phyloP scores from a whole-genome alignment of 352 stramenopile species.

The Phytophthora pinifolia region DNA sequence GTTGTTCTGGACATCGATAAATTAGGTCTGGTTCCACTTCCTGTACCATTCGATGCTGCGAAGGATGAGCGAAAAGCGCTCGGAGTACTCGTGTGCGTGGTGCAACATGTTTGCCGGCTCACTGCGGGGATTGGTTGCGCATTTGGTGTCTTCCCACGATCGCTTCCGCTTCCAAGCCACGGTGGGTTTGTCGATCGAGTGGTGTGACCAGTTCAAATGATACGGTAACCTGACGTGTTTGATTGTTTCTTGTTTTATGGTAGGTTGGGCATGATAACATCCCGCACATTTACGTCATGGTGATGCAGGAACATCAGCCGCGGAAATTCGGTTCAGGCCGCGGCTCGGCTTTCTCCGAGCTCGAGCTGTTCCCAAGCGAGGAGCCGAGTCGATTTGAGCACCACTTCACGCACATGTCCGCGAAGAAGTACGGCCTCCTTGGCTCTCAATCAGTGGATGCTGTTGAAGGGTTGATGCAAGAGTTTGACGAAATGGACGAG shows the following conservation, averaged over 20 bases:
- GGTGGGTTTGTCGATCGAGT: conserved; percentile 25
- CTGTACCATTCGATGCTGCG: conserved; percentile 82
- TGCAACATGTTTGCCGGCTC: conserved; percentile 84
- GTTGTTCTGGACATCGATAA: not conserved
- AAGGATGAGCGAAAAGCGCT: conserved; percentile 81
- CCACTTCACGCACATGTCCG: conserved; percentile 65
- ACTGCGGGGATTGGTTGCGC: conserved; percentile 65
- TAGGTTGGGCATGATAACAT: conserved; percentile 78
- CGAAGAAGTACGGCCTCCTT: conserved; percentile 40
- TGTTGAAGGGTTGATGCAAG: conserved; percentile 65
- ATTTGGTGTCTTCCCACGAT: conserved; percentile 78
- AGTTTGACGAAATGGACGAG: conserved; percentile 74
- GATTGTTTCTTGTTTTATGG: not conserved
- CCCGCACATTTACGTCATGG: conserved; percentile 84
- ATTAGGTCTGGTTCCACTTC: conserved; percentile 84
- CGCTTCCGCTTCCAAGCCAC: conserved; percentile 79
- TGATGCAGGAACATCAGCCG: conserved; percentile 31
- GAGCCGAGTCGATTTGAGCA: conserved; percentile 61
- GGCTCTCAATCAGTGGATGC: conserved; percentile 35
- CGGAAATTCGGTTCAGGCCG: conserved; percentile 18
- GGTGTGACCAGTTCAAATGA: not conserved
- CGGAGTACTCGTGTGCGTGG: conserved; percentile 79
- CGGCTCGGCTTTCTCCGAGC: conserved; percentile 51
- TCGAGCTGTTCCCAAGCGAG: conserved; percentile 51
- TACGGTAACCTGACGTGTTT: not conserved